These are phyloP conservation scores for Paramyrothecium roridum DNA, from an alignment of 2,329 filamentous ascomycete genomes.

Conservation along the genomic window DNA sequence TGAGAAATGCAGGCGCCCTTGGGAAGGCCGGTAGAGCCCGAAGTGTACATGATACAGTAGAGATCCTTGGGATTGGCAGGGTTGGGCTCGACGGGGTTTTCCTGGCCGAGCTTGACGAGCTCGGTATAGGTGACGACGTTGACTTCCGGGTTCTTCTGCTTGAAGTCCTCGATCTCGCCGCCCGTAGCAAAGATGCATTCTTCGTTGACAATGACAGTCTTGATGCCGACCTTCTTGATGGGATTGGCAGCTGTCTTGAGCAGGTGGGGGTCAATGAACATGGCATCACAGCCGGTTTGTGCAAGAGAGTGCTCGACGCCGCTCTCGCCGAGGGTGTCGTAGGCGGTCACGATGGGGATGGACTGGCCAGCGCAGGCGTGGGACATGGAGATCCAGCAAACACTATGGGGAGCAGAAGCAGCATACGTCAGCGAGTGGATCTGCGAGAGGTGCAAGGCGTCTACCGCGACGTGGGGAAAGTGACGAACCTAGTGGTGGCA, in stretches of 20 bases:
- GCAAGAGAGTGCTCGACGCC: slow-evolving; percentile 83
- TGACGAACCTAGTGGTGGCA: slow-evolving; percentile 69
- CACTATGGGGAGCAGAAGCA: slow-evolving; percentile 39
- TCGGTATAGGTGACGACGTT: slow-evolving; percentile 53
- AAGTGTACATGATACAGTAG: slow-evolving; percentile 85
- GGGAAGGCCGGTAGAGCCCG: slow-evolving; percentile 82
- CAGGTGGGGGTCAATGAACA: slow-evolving; percentile 84
- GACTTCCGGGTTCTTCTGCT: slow-evolving; percentile 51
- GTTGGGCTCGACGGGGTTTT: slow-evolving; percentile 67
- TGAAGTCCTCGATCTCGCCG: slow-evolving; percentile 53
- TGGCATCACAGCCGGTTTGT: slow-evolving; percentile 75
- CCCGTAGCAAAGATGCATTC: slow-evolving; percentile 47
- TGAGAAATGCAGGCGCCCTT: slow-evolving; percentile 88
- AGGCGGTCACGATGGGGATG: slow-evolving; percentile 88
- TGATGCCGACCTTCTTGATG: slow-evolving; percentile 54
- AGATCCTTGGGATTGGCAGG: slow-evolving; percentile 73
- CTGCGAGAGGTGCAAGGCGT: neutral
- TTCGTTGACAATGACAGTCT: slow-evolving; percentile 62
- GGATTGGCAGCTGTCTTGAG: slow-evolving; percentile 56
- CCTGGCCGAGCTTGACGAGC: slow-evolving; percentile 55
- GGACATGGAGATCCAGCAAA: slow-evolving; percentile 80
- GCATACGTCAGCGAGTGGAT: neutral
- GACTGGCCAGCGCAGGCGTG: slow-evolving; percentile 79
- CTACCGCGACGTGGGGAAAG: neutral
- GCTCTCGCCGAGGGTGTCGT: slow-evolving; percentile 84